These are phyloP conservation scores for Melastoma candidum DNA, from an alignment of 441 rosid genomes.

Conservation along the genomic window DNA sequence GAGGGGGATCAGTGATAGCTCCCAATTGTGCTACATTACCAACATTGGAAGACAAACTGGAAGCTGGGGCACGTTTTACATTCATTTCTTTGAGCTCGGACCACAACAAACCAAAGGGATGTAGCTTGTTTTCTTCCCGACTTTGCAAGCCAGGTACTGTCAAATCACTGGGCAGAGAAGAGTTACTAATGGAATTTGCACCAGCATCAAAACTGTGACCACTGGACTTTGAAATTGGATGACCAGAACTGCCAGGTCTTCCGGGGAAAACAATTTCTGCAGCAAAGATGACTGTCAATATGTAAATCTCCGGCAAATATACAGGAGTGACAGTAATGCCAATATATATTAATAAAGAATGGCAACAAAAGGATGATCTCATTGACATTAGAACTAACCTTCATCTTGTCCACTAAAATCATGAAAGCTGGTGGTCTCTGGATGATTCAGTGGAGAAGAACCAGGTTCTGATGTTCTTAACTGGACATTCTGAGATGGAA, in stretches of 20 bases:
- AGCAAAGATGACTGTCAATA: neutral
- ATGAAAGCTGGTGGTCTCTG: slow-evolving; percentile 35
- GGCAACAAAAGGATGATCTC: neutral
- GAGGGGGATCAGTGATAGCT: slow-evolving; percentile 35
- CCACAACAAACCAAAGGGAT: slow-evolving; percentile 79
- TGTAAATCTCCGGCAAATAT: no score
- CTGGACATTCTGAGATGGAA: slow-evolving; percentile 27
- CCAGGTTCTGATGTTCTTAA: slow-evolving; percentile 35
- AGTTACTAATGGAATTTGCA: slow-evolving; percentile 22
- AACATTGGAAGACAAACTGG: slow-evolving; percentile 28
- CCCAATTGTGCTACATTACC: slow-evolving; percentile 28
- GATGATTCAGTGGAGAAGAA: slow-evolving; percentile 24
- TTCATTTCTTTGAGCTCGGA: slow-evolving; percentile 64
- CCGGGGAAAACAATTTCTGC: slow-evolving; percentile 76
- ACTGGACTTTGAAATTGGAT: slow-evolving; percentile 28
- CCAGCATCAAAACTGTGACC: slow-evolving; percentile 27
- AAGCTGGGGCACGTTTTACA: slow-evolving; percentile 32
- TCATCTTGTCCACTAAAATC: slow-evolving; percentile 53
- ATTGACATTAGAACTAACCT: slow-evolving; percentile 30
- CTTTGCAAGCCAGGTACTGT: slow-evolving; percentile 27
- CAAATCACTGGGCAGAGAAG: slow-evolving; percentile 32
- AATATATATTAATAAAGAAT: slow-evolving; percentile 10
- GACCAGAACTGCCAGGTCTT: slow-evolving; percentile 46
- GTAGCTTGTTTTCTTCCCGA: slow-evolving; percentile 54
- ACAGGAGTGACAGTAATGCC: no score